These are phyloP conservation scores for Candida dubliniensis DNA, from an alignment of 1,139 yeast genomes.

Conservation along the genomic window DNA sequence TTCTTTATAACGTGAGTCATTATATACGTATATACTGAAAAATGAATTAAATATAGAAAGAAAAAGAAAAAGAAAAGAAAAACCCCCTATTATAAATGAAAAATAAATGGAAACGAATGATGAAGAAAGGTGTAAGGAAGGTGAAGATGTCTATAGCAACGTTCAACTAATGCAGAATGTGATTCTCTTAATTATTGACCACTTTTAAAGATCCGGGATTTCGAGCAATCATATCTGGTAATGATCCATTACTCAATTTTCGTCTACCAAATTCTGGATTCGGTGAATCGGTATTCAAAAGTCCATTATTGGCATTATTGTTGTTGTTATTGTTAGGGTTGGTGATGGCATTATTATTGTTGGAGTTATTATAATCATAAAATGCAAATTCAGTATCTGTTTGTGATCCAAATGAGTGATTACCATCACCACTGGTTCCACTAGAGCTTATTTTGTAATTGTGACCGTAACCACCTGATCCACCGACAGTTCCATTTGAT, in stretches of 20 bases:
- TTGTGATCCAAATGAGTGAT: slow-evolving; percentile 14
- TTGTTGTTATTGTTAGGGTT: neutral
- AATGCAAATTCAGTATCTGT: slow-evolving; percentile 11
- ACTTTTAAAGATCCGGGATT: slow-evolving; percentile 48
- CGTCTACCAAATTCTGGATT: slow-evolving; percentile 43
- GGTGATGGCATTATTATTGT: neutral
- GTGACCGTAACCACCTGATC: slow-evolving; percentile 9
- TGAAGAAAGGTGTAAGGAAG: no score
- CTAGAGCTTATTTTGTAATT: slow-evolving; percentile 14
- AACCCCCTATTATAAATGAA: no score
- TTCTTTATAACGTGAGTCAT: no score
- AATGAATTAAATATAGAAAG: no score
- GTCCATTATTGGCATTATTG: slow-evolving; percentile 1
- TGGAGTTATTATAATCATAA: neutral
- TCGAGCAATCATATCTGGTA: slow-evolving; percentile 61
- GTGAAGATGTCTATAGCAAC: no score
- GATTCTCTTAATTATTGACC: slow-evolving; percentile 34
- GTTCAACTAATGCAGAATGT: no score
- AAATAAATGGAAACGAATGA: no score
- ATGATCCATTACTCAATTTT: slow-evolving; percentile 67
- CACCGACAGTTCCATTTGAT: neutral
- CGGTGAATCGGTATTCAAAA: slow-evolving; percentile 9
- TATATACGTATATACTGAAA: no score
- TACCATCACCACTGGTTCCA: slow-evolving; percentile 15
- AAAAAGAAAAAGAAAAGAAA: no score